Evolutionary conservation across 495 filamentous ascomycete species (phyloP).

Genomic region (Tuber magnatum): DNA sequence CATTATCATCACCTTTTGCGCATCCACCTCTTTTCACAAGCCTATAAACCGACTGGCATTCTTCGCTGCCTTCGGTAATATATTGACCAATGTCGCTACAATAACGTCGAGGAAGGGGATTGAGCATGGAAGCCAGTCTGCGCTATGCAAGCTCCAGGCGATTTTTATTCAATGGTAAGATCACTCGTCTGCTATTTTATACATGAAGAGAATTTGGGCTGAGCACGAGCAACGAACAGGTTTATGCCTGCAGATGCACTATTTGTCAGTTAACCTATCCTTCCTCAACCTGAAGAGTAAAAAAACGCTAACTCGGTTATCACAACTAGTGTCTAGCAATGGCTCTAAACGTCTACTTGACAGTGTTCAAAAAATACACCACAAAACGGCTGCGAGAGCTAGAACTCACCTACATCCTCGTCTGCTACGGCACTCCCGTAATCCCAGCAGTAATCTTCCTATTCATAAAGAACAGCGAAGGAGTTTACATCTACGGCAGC

Average conservation of each 20-base stretch:
- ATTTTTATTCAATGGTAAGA: conserved; percentile 64
- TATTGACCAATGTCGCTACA: conserved; percentile 72
- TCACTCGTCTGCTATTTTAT: not conserved
- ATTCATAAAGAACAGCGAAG: conserved; percentile 50
- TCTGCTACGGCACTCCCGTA: conserved; percentile 71
- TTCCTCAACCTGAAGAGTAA: not conserved
- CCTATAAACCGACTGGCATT: conserved; percentile 87
- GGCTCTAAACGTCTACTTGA: conserved; percentile 81
- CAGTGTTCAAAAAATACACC: conserved; percentile 71
- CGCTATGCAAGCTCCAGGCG: conserved; percentile 67
- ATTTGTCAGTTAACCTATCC: conserved; percentile 9
- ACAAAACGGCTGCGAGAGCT: conserved; percentile 58
- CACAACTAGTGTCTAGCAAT: conserved; percentile 57
- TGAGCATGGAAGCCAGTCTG: conserved; percentile 45
- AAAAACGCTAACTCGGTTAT: conserved; percentile 1
- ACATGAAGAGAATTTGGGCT: conserved; percentile 44
- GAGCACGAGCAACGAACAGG: conserved; percentile 39
- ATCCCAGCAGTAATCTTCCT: conserved; percentile 62
- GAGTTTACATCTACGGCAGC: conserved; percentile 62
- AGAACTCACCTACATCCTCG: conserved; percentile 63
- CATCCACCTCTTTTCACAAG: conserved; percentile 59
- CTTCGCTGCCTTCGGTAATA: conserved; percentile 76
- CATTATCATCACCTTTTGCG: conserved; percentile 64
- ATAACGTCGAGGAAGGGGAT: conserved; percentile 57
- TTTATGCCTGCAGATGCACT: conserved; percentile 62